phyloP scores from a whole-genome alignment of 2,329 filamentous ascomycete species.

The Fusarium sp. region DNA sequence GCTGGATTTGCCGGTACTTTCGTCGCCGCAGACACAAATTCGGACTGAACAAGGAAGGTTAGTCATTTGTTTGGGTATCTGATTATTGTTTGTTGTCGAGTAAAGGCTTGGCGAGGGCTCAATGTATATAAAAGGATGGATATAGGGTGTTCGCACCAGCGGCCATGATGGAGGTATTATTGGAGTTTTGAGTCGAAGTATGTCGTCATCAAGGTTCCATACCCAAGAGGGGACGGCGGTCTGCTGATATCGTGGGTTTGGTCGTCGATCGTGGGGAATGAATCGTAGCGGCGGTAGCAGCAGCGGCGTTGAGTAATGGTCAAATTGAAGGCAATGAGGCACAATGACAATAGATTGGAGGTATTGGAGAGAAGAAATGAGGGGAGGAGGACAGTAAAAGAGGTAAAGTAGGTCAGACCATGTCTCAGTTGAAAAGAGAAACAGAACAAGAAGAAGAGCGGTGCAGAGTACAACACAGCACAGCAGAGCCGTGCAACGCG shows the following conservation, averaged over 20 bases:
- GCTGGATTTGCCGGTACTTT: conserved; percentile 93
- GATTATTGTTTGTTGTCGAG: conserved; percentile 1
- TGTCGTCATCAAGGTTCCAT: conserved; percentile 39
- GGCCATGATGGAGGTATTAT: conserved; percentile 43
- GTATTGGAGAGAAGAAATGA: conserved; percentile 14
- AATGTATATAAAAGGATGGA: conserved; percentile 6
- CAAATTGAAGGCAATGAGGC: neutral
- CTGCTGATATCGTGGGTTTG: conserved; percentile 24
- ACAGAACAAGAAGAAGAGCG: conserved; percentile 3
- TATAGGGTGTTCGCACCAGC: conserved; percentile 38
- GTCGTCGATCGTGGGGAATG: conserved; percentile 18
- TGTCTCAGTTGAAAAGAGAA: conserved; percentile 7
- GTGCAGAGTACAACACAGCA: conserved; percentile 8
- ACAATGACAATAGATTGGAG: neutral
- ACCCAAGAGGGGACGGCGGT: conserved; percentile 23
- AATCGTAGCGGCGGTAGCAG: conserved; percentile 8
- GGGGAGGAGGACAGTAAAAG: conserved; percentile 8
- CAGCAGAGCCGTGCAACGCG: conserved; percentile 2
- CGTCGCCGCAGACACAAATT: conserved; percentile 96
- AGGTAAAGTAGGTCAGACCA: conserved; percentile 16
- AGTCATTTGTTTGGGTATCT: conserved; percentile 12
- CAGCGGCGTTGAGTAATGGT: neutral
- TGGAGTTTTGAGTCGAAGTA: conserved; percentile 33
- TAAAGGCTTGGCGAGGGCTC: neutral
- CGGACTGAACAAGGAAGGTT: conserved; percentile 67